phyloP scores from a whole-genome alignment of 306 rosid species.

The Castanopsis chinensis region DNA sequence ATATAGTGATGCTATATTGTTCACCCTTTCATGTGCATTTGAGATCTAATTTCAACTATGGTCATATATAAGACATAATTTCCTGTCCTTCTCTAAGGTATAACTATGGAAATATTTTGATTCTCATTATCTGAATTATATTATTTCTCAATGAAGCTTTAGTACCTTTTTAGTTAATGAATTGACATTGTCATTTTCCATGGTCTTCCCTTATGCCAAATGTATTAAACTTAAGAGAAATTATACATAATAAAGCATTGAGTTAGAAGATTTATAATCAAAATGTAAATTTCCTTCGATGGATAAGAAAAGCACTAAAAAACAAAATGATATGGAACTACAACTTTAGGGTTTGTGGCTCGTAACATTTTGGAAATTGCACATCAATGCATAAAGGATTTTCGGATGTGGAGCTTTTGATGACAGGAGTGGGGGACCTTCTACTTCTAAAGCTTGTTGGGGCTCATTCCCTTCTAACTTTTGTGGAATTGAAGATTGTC shows the following conservation, averaged over 20 bases:
- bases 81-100: not conserved
- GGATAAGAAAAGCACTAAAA: slow-evolving; percentile 46
- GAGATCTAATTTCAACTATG: too few species aligned
- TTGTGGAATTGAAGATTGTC: slow-evolving; percentile 46
- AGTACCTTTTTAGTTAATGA: not conserved
- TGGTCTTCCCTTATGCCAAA: too few species aligned
- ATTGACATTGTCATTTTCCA: not conserved
- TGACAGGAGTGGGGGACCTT: slow-evolving; percentile 69
- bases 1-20: too few species aligned
- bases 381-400: slow-evolving; percentile 55
- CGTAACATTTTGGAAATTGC: slow-evolving; percentile 49
- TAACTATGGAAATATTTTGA: too few species aligned
- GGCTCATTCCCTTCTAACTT: slow-evolving; percentile 42
- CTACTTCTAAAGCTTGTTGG: slow-evolving; percentile 34
- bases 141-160: not conserved
- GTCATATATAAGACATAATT: too few species aligned
- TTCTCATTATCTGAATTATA: too few species aligned
- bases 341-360: slow-evolving; percentile 71
- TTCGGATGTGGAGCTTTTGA: slow-evolving; percentile 54
- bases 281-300: slow-evolving; percentile 21
- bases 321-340: slow-evolving; percentile 48
- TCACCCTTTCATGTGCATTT: too few species aligned
- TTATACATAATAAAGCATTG: not conserved
- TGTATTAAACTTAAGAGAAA: not conserved
- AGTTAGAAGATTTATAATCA: slow-evolving; percentile 26